Evolutionary conservation across 2,329 filamentous ascomycete species (phyloP).

Genomic region (Paramyrothecium sp.): DNA sequence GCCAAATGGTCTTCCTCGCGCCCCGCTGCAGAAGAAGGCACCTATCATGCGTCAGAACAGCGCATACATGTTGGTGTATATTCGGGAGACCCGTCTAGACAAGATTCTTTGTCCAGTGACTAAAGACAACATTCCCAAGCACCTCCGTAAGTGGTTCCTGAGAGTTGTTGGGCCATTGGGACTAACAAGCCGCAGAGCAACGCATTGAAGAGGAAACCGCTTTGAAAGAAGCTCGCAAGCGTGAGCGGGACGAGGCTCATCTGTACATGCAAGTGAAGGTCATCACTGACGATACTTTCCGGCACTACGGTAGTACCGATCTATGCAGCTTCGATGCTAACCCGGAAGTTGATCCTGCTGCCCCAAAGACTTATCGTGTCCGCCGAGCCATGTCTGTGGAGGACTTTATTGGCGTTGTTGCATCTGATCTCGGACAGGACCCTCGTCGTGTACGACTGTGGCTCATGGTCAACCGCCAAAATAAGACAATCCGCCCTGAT

Average conservation of each 20-base stretch:
- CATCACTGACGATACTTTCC: slow-evolving; percentile 79
- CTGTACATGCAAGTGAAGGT: slow-evolving; percentile 85
- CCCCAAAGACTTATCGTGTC: slow-evolving; percentile 70
- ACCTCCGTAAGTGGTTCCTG: slow-evolving; percentile 62
- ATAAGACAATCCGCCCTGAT: slow-evolving; percentile 92
- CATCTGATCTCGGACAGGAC: slow-evolving; percentile 66
- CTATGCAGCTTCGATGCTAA: slow-evolving; percentile 67
- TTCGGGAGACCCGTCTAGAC: slow-evolving; percentile 83
- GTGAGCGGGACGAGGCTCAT: slow-evolving; percentile 92
- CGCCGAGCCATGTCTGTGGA: slow-evolving; percentile 73
- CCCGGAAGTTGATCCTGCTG: slow-evolving; percentile 65
- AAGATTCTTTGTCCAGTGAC: slow-evolving; percentile 74
- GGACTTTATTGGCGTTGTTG: slow-evolving; percentile 71
- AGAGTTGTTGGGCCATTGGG: too few relatives aligned
- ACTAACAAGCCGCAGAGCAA: slow-evolving; percentile 48
- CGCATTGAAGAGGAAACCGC: slow-evolving; percentile 81
- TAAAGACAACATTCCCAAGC: slow-evolving; percentile 75
- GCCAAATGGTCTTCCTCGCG: slow-evolving; percentile 44
- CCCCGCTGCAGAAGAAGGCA: slow-evolving; percentile 51
- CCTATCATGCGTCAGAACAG: slow-evolving; percentile 70
- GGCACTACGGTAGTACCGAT: slow-evolving; percentile 79
- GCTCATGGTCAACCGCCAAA: slow-evolving; percentile 98
- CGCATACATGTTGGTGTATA: slow-evolving; percentile 98
- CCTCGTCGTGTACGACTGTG: slow-evolving; percentile 76
- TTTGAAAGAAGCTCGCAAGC: slow-evolving; percentile 71